Evolutionary conservation across 2,329 filamentous ascomycete genomes (phyloP).

Genomic region (Talaromyces sp.): DNA sequence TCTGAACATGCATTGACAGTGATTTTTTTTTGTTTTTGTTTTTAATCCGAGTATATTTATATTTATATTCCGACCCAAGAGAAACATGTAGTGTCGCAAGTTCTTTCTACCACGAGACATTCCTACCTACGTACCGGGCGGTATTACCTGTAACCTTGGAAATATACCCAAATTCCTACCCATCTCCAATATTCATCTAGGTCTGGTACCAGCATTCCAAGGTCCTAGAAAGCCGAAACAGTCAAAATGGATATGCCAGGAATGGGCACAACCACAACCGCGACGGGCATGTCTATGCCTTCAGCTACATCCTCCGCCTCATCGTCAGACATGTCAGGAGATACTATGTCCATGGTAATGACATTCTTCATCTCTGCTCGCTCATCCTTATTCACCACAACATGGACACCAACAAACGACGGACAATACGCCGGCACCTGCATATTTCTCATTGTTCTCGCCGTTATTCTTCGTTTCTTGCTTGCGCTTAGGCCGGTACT

Average conservation of each 20-base stretch:
- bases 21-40: neutral
- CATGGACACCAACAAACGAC: slow-evolving; percentile 66
- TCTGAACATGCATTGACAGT: too few relatives aligned
- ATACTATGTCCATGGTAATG: slow-evolving; percentile 14
- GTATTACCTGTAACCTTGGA: too few relatives aligned
- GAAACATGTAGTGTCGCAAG: too few relatives aligned
- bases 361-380: slow-evolving; percentile 47
- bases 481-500: slow-evolving; percentile 62
- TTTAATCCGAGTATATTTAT: neutral
- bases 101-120: too few relatives aligned
- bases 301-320: slow-evolving; percentile 13
- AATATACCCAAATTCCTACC: too few relatives aligned
- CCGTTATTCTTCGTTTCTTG: slow-evolving; percentile 62
- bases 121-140: too few relatives aligned
- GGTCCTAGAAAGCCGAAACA: neutral
- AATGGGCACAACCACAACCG: slow-evolving; percentile 15
- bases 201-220: too few relatives aligned
- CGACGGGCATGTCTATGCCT: slow-evolving; percentile 16
- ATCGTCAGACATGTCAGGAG: slow-evolving; percentile 15
- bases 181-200: too few relatives aligned
- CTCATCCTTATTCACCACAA: slow-evolving; percentile 60
- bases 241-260: neutral
- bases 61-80: neutral
- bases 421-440: slow-evolving; percentile 82
- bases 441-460: slow-evolving; percentile 80